Percentiles rank a stretch among this genome's conserved stretches.
Conservation (phyloP, 805 yeast species). For the Blastobotrys peoriensis region DNA sequence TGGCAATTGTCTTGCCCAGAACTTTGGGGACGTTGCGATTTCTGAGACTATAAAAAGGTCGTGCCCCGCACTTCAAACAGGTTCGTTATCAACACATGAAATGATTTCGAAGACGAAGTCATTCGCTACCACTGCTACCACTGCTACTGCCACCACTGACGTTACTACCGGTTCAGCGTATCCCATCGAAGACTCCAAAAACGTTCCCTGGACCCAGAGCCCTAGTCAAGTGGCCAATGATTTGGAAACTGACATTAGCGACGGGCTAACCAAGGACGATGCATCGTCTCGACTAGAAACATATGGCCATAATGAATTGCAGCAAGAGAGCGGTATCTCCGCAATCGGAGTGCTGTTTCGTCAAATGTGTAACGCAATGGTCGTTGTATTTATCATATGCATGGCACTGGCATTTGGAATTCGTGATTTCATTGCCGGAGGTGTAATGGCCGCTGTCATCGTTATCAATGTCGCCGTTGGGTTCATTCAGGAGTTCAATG, state of each 20-base stretch:
- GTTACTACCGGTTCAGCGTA: no score
- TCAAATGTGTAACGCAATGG: conserved; percentile 75
- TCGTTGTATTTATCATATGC: conserved; percentile 61
- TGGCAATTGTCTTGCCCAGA: no score
- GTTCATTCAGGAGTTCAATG: conserved; percentile 61
- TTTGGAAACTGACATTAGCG: conserved; percentile 38
- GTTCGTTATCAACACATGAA: no score
- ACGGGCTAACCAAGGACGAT: conserved; percentile 41
- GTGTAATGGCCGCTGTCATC: conserved; percentile 68
- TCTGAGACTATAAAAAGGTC: no score
- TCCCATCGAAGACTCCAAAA: no score
- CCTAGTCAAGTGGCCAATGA: conserved; percentile 34
- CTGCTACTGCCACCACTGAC: no score
- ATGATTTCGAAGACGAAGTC: no score
- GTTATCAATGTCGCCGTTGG: conserved; percentile 61
- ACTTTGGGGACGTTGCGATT: no score
- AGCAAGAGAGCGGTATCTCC: conserved; percentile 53
- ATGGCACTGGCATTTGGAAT: conserved; percentile 68
- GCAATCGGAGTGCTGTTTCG: conserved; percentile 51
- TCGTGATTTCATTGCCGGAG: conserved; percentile 76
- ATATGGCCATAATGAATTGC: conserved; percentile 57
- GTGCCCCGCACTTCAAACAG: no score
- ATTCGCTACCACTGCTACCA: no score
- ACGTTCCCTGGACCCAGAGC: conserved; percentile 26
- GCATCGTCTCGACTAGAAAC: conserved; percentile 28